Evolutionary conservation across 108 stramenopile genomes (phyloP).

Genomic region (Nitzschia palea): DNA sequence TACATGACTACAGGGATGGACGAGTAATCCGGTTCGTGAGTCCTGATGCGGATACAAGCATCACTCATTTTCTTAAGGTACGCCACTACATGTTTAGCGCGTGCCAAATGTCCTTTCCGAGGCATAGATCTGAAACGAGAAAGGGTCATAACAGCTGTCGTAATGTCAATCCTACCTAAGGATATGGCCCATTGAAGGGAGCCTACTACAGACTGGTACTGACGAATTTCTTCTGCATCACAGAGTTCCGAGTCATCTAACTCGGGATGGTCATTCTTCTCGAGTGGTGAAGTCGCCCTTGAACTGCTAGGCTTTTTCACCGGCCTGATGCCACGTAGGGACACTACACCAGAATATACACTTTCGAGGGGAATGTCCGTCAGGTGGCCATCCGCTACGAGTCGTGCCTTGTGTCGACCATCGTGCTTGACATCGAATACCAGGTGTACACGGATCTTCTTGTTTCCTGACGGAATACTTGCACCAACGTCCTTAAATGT

Average conservation of each 20-base stretch:
- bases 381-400: conserved; percentile 27
- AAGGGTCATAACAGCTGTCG: conserved; percentile 20
- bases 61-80: conserved; percentile 18
- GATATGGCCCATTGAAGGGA: conserved; percentile 21
- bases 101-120: conserved; percentile 10
- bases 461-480: neutral
- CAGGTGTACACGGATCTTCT: conserved; percentile 10
- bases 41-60: conserved; percentile 39
- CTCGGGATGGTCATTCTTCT: conserved; percentile 8
- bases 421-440: conserved; percentile 37
- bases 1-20: neutral
- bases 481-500: neutral
- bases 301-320: conserved; percentile 18
- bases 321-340: conserved; percentile 27
- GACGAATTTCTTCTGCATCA: neutral
- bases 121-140: conserved; percentile 9
- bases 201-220: conserved; percentile 25
- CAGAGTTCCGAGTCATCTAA: conserved; percentile 1
- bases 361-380: conserved; percentile 15
- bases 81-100: conserved; percentile 9
- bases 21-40: conserved; percentile 28
- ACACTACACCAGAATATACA: conserved; percentile 26
- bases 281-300: conserved; percentile 9
- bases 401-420: conserved; percentile 10
- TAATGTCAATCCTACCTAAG: conserved; percentile 42